phyloP scores from a whole-genome alignment of 306 rosid genomes.

The Quercus engelmannii region DNA sequence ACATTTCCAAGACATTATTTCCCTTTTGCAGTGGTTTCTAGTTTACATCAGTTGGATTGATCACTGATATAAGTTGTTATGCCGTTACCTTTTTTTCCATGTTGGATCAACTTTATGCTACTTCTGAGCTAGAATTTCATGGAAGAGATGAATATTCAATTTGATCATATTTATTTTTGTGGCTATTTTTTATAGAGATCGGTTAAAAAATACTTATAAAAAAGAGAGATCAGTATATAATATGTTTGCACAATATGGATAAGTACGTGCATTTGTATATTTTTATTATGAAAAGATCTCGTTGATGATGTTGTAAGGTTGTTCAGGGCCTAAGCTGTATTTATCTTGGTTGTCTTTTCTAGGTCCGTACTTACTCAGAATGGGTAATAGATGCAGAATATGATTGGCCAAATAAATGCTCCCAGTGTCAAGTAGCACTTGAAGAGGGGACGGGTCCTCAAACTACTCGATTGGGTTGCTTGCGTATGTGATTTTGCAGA shows the following conservation, averaged over 20 bases:
- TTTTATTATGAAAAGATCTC: not conserved
- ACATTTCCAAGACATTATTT: not conserved
- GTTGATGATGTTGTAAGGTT: not conserved
- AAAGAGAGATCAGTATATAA: not conserved
- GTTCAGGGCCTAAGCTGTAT: constrained; percentile 19
- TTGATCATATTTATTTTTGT: not conserved
- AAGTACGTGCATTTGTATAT: not conserved
- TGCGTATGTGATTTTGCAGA: constrained; percentile 69
- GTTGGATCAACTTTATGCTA: not conserved
- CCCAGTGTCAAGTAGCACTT: constrained; percentile 62
- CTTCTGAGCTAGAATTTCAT: not conserved
- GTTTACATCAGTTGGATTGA: not conserved
- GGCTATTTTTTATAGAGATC: not conserved
- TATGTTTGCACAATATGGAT: not conserved
- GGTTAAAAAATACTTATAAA: too few relatives aligned
- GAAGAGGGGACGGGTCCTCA: constrained; percentile 69
- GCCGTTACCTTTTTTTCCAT: not conserved
- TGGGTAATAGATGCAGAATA: constrained; percentile 98
- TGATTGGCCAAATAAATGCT: constrained; percentile 98
- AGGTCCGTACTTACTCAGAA: constrained; percentile 93
- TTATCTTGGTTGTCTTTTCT: constrained; percentile 23
- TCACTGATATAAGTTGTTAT: not conserved
- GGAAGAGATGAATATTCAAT: not conserved
- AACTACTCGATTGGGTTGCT: constrained; percentile 92
- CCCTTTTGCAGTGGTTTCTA: not conserved